These are phyloP conservation scores for Kluyveromyces wickerhamii DNA, from an alignment of 805 yeast genomes.

Conservation along the genomic window DNA sequence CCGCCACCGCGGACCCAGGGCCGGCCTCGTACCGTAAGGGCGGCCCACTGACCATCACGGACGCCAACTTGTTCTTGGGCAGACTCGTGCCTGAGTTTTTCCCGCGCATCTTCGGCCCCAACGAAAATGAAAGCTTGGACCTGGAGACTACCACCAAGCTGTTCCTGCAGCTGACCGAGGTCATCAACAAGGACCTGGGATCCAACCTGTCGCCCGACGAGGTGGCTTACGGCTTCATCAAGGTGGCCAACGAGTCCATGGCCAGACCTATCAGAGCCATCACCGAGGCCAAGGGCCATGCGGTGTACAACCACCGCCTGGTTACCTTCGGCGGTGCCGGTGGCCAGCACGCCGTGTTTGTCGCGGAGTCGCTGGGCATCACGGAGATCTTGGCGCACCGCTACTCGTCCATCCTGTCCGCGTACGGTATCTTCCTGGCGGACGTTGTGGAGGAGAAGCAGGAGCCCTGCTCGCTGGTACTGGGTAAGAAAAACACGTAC, in stretches of 20 bases:
- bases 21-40: slow-evolving; percentile 83
- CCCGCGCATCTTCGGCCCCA: slow-evolving; percentile 78
- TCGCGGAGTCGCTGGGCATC: slow-evolving; percentile 67
- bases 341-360: slow-evolving; percentile 79
- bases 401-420: slow-evolving; percentile 77
- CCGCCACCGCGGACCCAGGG: slow-evolving; percentile 85
- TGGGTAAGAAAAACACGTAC: slow-evolving; percentile 28
- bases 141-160: slow-evolving; percentile 39
- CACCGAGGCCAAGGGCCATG: slow-evolving; percentile 78
- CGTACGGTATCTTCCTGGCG: slow-evolving; percentile 83
- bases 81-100: slow-evolving; percentile 65
- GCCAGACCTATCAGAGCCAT: slow-evolving; percentile 81
- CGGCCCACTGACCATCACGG: slow-evolving; percentile 80
- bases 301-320: slow-evolving; percentile 54
- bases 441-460: slow-evolving; percentile 78
- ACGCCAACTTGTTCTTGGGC: slow-evolving; percentile 70
- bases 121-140: slow-evolving; percentile 66
- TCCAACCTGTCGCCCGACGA: slow-evolving; percentile 46
- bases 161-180: slow-evolving; percentile 45
- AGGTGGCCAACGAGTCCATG: slow-evolving; percentile 84
- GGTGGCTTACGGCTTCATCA: slow-evolving; percentile 72
- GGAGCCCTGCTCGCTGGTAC: slow-evolving; percentile 51
- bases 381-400: slow-evolving; percentile 63
- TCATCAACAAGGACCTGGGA: slow-evolving; percentile 42
- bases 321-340: slow-evolving; percentile 94